Conservation (phyloP, 1,284 basidiomycete genomes). For the Blastosporella zonata region DNA sequence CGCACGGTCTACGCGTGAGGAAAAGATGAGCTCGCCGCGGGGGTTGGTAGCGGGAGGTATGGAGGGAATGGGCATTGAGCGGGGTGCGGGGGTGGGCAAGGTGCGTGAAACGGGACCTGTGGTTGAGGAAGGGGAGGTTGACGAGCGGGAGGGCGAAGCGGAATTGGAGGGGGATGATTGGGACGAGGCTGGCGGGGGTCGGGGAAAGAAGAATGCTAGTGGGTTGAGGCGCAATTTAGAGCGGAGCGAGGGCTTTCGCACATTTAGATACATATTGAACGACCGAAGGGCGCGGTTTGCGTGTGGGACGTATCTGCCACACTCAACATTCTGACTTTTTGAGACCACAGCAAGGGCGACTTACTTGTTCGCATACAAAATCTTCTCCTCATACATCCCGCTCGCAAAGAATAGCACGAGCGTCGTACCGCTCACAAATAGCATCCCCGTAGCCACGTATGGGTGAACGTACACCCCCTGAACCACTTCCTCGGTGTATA, state of each 20-base stretch:
- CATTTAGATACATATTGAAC: slow-evolving; percentile 97
- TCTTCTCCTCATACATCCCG: slow-evolving; percentile 95
- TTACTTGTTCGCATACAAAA: slow-evolving; percentile 93
- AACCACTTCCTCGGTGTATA: slow-evolving; percentile 39
- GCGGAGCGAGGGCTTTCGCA: slow-evolving; percentile 71
- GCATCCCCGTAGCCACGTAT: slow-evolving; percentile 71
- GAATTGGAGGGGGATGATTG: slow-evolving; percentile 20
- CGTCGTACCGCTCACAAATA: slow-evolving; percentile 86
- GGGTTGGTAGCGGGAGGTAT: slow-evolving; percentile 91
- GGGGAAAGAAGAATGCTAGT: slow-evolving; percentile 61
- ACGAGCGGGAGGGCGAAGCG: slow-evolving; percentile 8
- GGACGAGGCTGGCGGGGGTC: slow-evolving; percentile 25
- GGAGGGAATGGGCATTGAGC: slow-evolving; percentile 60
- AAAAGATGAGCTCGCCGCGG: slow-evolving; percentile 95
- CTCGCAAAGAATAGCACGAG: slow-evolving; percentile 95
- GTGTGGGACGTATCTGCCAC: slow-evolving; percentile 87
- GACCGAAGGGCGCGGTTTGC: slow-evolving; percentile 89
- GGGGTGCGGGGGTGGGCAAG: slow-evolving; percentile 21
- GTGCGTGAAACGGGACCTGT: not conserved
- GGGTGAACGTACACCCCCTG: slow-evolving; percentile 51
- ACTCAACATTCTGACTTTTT: slow-evolving; percentile 3
- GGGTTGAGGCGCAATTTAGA: slow-evolving; percentile 64
- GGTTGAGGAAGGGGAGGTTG: not conserved
- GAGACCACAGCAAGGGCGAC: slow-evolving; percentile 24
- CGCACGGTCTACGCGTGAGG: slow-evolving; percentile 75